Evolutionary conservation across 345 rosid genomes (phyloP), one percentile per base, ranked within the genome.

Genomic region (Acer negundo): DNA sequence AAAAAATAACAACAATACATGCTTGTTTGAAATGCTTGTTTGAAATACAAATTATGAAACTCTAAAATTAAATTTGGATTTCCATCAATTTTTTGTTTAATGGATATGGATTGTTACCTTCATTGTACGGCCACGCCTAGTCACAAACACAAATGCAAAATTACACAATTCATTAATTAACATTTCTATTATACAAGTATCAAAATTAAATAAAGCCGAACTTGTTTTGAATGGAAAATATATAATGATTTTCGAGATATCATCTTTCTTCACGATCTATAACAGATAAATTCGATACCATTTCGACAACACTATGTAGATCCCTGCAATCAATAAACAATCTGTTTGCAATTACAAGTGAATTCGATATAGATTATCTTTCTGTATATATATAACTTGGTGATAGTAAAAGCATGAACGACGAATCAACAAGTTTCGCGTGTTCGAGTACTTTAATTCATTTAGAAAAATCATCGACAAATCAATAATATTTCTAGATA

Each of bases 261-360:
- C 6, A 84, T 84, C 87, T 82, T 64, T 69, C 61, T 80, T 85
- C 82, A 6, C 72, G 38, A 0, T 80, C 78, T 53, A 75, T 59
- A 3, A 63, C 0, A 5, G 81, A 31, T 4, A 75, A 10, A 0
- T 13, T 63, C 3, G 82, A 20, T 10, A 82, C n/a, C 66, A 19
- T 72, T 56, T 80, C 76, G 26, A 85, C 1, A 61, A 80, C 59
- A 24, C 15, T 49, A 19, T 71, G 61, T 23, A 85, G 35, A 1
- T 73, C 78, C 76, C 82, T 82, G 61, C 28, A 44, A n/a, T 3
- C 6, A 53, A 53, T 53, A 17, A 3, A 53, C 6, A 51, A 53
- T 15, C 10, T 10, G 2, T 46, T 46, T 46, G 3, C 13, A 46
- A 46, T 46, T 35, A 35, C 38, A 35, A 35, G 6, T 35, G 38